Evolutionary conservation across 306 rosid genomes (phyloP), one percentile per base, ranked within the genome.

Genomic region (Pyrus communis): DNA sequence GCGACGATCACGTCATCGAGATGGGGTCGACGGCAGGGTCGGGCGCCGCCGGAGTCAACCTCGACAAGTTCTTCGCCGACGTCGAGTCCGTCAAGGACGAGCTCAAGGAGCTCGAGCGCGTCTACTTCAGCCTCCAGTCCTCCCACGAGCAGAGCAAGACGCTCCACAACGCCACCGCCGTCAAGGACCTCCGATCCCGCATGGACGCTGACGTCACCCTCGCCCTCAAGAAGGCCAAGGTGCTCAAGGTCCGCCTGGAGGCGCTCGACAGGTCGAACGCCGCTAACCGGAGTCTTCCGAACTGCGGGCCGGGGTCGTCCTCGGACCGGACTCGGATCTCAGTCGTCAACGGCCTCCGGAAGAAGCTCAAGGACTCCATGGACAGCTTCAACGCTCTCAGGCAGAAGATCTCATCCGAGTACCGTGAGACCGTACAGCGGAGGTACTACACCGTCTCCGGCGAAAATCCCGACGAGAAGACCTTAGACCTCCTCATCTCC

Each of bases 361-460:
- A 95, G 89, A 95, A 95, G 85, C 86, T 95, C 11, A 86, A 80
- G 85, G 98, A 92, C 70, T 88, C 92, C 30, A 95, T 95, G 97
- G 98, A 92, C 28, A 76, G 77, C 43, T 95, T 95, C 84, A 92
- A 89, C 30, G 72, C 74, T 8, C 76, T 95, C 1, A 68, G 98
- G 59, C 85, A 87, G 73, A 80, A 85, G 76, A 93, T 95, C 72
- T 88, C 97, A 3, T 71, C 93, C 1, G 98, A 95, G 81, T 92
- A 95, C 63, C 80, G 97, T 4, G 96, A 95, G 63, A 95, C 98
- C 69, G 98, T 95, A 0, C 98, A 95, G 81, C 93, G 98, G 0
- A 82, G 98, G 17, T 92, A 89, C 79, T 95, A 79, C 85, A 95
- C 97, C 59, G 98, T 95, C 75, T 92, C 98, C 61, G 98, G 98